Percentiles rank a stretch among this genome's conserved stretches.
Conservation (phyloP, 257 asterid genomes). For the Gentiana macrophylla region DNA sequence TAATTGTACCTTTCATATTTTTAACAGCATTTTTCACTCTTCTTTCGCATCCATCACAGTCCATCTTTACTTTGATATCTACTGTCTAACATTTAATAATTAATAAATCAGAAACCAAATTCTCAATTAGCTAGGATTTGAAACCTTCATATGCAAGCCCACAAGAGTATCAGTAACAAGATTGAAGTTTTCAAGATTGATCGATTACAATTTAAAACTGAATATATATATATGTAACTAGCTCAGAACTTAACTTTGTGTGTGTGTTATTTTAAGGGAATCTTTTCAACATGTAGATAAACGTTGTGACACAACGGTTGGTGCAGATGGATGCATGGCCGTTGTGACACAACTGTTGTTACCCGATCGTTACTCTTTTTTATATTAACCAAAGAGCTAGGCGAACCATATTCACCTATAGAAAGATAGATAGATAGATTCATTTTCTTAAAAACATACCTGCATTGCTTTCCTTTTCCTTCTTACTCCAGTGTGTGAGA, state of each 20-base stretch:
- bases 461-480: conserved; percentile 68
- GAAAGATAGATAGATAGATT: too few relatives aligned
- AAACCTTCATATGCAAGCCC: neutral
- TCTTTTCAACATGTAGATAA: too few relatives aligned
- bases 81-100: conserved; percentile 41
- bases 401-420: neutral
- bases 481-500: conserved; percentile 37
- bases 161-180: neutral
- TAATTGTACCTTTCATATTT: conserved; percentile 46
- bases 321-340: neutral
- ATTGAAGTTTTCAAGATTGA: too few relatives aligned
- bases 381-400: neutral
- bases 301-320: neutral
- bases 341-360: too few relatives aligned
- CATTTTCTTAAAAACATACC: conserved; percentile 21
- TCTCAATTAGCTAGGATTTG: neutral
- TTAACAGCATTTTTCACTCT: conserved; percentile 68
- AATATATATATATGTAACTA: too few relatives aligned
- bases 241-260: neutral
- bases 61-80: conserved; percentile 83
- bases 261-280: too few relatives aligned
- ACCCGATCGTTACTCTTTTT: too few relatives aligned
- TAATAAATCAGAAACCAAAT: neutral
- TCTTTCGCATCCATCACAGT: conserved; percentile 94
- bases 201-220: too few relatives aligned